Percentiles rank a stretch among this genome's conserved stretches.
Conservation (phyloP, 768 basidiomycete genomes). For the Pulveroboletus sp. region DNA sequence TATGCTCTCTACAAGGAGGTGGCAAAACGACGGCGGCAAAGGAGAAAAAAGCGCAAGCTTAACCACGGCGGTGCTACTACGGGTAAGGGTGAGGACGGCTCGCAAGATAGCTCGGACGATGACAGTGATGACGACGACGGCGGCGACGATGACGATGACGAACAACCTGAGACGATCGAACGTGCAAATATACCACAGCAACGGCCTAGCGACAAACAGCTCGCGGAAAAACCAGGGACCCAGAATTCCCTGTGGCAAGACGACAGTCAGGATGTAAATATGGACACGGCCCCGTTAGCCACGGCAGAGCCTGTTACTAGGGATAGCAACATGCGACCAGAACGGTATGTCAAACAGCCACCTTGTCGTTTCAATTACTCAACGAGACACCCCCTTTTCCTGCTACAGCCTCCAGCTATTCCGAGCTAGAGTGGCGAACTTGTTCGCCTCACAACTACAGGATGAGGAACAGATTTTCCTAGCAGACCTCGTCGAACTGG, state of each 20-base stretch:
- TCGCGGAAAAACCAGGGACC: conserved; percentile 29
- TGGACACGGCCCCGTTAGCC: conserved; percentile 48
- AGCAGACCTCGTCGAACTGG: conserved; percentile 59
- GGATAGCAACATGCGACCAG: conserved; percentile 47
- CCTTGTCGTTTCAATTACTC: not conserved
- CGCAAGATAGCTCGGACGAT: conserved; percentile 33
- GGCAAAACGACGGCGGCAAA: conserved; percentile 62
- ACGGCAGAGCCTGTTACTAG: conserved; percentile 35
- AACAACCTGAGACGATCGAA: conserved; percentile 33
- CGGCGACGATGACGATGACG: conserved; percentile 37
- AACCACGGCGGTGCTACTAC: conserved; percentile 61
- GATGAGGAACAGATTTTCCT: conserved; percentile 79
- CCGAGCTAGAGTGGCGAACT: conserved; percentile 69
- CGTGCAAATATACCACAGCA: conserved; percentile 51
- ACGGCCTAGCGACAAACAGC: conserved; percentile 21
- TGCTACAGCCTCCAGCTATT: conserved; percentile 68
- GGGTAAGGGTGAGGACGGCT: conserved; percentile 52
- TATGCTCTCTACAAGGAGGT: conserved; percentile 99
- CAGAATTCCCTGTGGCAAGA: conserved; percentile 67
- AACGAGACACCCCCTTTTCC: not conserved
- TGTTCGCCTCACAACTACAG: conserved; percentile 65
- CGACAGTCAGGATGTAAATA: conserved; percentile 62
- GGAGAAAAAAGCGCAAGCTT: conserved; percentile 83
- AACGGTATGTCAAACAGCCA: conserved; percentile 49
- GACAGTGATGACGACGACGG: conserved; percentile 47